Evolutionary conservation across 2,329 filamentous ascomycete species (phyloP).

Genomic region (Drechslera avenae): DNA sequence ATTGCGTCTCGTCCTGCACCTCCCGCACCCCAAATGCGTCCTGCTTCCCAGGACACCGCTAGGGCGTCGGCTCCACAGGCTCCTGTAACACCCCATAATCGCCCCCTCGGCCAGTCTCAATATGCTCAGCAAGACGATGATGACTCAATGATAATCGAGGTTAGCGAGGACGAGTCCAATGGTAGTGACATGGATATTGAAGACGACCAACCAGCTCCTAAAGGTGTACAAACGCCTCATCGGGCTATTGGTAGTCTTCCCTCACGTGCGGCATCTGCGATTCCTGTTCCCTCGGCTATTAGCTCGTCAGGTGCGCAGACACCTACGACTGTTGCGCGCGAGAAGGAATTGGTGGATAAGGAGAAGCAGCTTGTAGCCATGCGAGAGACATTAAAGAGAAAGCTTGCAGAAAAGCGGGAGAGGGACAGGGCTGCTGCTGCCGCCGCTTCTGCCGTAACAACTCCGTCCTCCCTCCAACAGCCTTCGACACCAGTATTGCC

Average conservation of each 20-base stretch:
- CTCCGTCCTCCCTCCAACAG: constrained; percentile 5
- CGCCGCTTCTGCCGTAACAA: constrained; percentile 8
- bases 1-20: constrained; percentile 12
- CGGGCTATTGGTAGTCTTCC: constrained; percentile 22
- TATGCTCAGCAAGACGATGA: constrained; percentile 61
- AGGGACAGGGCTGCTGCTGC: constrained; percentile 25
- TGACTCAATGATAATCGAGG: constrained; percentile 76
- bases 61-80: constrained; percentile 52
- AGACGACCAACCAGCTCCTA: constrained; percentile 55
- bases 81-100: constrained; percentile 55
- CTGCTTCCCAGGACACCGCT: constrained; percentile 66
- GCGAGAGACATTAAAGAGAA: constrained; percentile 34
- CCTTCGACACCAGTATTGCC: constrained; percentile 2
- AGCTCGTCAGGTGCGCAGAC: constrained; percentile 46
- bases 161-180: constrained; percentile 74
- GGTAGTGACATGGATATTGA: constrained; percentile 69
- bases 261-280: constrained; percentile 30
- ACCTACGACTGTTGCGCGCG: constrained; percentile 43
- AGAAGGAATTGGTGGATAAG: constrained; percentile 54
- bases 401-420: constrained; percentile 32
- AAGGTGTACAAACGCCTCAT: constrained; percentile 12
- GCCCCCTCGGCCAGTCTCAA: constrained; percentile 65
- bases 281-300: constrained; percentile 31
- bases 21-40: constrained; percentile 56
- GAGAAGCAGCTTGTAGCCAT: constrained; percentile 57